Base-by-base conservation (phyloP, 2,329 filamentous ascomycete genomes). In the Fusarium palustre region DNA sequence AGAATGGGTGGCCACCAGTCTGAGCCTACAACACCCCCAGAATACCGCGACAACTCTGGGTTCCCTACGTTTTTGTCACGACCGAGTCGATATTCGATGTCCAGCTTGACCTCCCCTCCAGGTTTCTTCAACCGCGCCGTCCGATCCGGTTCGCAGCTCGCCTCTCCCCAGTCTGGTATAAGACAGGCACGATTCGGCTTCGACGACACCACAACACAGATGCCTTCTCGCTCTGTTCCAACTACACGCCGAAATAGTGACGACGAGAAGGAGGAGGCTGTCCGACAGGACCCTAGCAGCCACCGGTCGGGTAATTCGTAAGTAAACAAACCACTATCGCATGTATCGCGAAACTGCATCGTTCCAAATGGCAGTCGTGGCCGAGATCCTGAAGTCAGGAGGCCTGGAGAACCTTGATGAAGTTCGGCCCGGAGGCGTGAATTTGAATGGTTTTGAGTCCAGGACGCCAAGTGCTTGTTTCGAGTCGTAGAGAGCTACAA, bases 1-100 rank as follows among this genome's bases (percentile, higher is more conserved):
- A 78, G 85, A 74, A 81, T 85, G 66, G 85, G 89, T 64, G 92
- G 92, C 55, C 92, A 94, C 75, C 92, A 97, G 77, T 97, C 93
- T 73, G 95, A 98, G 81, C 96, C 96, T 18, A 97, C 96, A 3
- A 99, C 96, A 24, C 96, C 96, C 24, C 96, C 96, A 33, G 96
- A 98, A 79, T 95, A 96, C 79, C 91, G 90, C 73, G 93, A 97
- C 70, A 89, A 82, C 60, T 84, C 88, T 66, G 91, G 90, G 43
- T 95, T 97, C 75, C 90, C 92, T 58, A 90, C 89, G 75, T 89
- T 92, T 71, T 92, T 96, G 77, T 93, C 93, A 57, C 89, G 93
- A 42, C 92, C 93, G 43, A 94, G 94, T 78, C 89, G 94, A 66
- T 95, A 97, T 82, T 97, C 95, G 55, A 92, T 92, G 65, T 94